Conservation (phyloP, 495 filamentous ascomycete species). For the Penicillium paradoxum region DNA sequence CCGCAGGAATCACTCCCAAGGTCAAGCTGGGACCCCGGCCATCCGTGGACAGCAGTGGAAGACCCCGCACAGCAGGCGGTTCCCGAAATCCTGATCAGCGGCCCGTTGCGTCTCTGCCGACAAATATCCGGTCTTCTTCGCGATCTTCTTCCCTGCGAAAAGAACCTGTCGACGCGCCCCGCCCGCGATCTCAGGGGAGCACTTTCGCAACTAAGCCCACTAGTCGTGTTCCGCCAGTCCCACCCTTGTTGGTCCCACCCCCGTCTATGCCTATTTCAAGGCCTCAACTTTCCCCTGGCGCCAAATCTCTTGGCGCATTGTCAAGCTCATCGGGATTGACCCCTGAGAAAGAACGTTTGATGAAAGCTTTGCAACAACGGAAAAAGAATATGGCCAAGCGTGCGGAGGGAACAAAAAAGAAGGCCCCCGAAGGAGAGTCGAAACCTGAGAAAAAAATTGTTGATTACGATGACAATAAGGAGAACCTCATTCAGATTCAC, state of each 20-base stretch:
- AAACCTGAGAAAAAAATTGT: slow-evolving; percentile 1
- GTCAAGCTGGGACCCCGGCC: slow-evolving; percentile 82
- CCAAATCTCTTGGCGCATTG: slow-evolving; percentile 42
- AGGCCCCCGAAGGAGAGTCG: slow-evolving; percentile 13
- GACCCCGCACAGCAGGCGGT: slow-evolving; percentile 57
- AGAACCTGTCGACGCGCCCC: slow-evolving; percentile 24
- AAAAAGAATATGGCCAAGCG: slow-evolving; percentile 64
- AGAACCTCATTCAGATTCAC: slow-evolving; percentile 23
- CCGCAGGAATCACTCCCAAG: slow-evolving; percentile 57
- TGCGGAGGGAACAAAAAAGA: slow-evolving; percentile 31
- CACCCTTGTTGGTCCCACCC: slow-evolving; percentile 45
- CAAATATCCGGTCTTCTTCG: slow-evolving; percentile 45
- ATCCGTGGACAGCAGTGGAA: slow-evolving; percentile 61
- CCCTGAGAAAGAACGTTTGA: slow-evolving; percentile 82
- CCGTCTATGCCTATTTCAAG: slow-evolving; percentile 41
- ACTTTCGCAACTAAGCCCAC: slow-evolving; percentile 31
- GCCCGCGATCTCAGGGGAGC: slow-evolving; percentile 43
- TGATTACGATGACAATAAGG: slow-evolving; percentile 27
- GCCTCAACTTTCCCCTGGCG: slow-evolving; percentile 51
- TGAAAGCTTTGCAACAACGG: slow-evolving; percentile 88
- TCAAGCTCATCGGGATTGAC: slow-evolving; percentile 60
- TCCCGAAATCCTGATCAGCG: slow-evolving; percentile 49
- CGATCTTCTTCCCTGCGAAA: slow-evolving; percentile 45
- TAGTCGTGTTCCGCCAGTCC: slow-evolving; percentile 38
- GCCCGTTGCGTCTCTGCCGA: slow-evolving; percentile 66